phyloP scores from a whole-genome alignment of 129 eudicot genomes.

The Gnaphalium uliginosum region DNA sequence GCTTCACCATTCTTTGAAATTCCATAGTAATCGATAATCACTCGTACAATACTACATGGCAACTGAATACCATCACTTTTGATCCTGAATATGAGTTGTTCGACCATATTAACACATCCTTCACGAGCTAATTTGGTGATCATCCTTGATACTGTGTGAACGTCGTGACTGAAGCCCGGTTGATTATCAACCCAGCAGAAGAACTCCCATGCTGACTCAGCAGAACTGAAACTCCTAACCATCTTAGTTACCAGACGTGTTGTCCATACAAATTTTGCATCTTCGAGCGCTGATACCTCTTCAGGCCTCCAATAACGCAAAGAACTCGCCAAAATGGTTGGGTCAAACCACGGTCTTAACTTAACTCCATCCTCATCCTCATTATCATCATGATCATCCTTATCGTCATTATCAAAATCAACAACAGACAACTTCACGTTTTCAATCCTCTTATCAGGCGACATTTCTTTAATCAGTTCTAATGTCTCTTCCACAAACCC shows the following conservation, averaged over 20 bases:
- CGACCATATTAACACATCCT: constrained; percentile 51
- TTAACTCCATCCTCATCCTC: constrained; percentile 29
- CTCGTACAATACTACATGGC: constrained; percentile 51
- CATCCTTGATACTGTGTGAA: constrained; percentile 73
- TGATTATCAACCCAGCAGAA: constrained; percentile 78
- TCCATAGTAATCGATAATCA: constrained; percentile 69
- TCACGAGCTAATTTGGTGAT: constrained; percentile 59
- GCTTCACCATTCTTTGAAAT: constrained; percentile 63
- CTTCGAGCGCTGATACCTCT: constrained; percentile 66
- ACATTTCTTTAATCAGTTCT: constrained; percentile 54
- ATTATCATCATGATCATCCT: constrained; percentile 42
- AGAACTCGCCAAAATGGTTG: constrained; percentile 66
- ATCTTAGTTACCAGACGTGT: constrained; percentile 77
- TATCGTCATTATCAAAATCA: constrained; percentile 32
- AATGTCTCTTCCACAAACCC: constrained; percentile 63
- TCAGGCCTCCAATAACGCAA: constrained; percentile 61
- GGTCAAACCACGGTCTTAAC: constrained; percentile 86
- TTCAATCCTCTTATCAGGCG: constrained; percentile 70
- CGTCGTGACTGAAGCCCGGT: constrained; percentile 66
- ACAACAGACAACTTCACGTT: constrained; percentile 36
- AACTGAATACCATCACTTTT: constrained; percentile 55
- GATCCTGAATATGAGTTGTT: constrained; percentile 53
- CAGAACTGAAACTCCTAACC: constrained; percentile 62
- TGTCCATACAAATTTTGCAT: constrained; percentile 83
- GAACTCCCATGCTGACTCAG: constrained; percentile 85